phyloP scores from a whole-genome alignment of 2,329 filamentous ascomycete genomes.

The Exophiala sideris region DNA sequence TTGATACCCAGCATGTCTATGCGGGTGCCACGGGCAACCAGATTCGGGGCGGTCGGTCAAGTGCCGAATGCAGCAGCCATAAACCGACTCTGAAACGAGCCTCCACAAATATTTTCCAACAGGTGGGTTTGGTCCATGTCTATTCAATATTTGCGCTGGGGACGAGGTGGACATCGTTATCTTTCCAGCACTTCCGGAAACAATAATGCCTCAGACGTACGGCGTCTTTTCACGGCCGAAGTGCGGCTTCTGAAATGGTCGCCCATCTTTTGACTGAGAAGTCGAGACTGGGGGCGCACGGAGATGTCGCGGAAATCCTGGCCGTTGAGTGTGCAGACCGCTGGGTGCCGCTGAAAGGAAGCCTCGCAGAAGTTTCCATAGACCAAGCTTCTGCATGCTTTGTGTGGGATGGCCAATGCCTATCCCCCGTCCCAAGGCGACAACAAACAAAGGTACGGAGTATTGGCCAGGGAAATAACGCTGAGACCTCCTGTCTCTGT shows the following conservation, averaged over 20 bases:
- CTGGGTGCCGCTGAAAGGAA: background rate
- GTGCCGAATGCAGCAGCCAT: slow-evolving; percentile 6
- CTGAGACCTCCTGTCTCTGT: background rate
- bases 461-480: background rate
- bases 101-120: slow-evolving; percentile 2
- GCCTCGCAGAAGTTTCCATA: slow-evolving; percentile 11
- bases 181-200: no score
- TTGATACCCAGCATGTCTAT: no score
- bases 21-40: slow-evolving; percentile 5
- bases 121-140: background rate
- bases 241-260: no score
- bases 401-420: background rate
- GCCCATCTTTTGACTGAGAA: no score
- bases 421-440: background rate
- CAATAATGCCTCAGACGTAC: no score
- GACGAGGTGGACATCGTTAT: no score
- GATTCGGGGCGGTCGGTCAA: background rate
- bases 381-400: background rate
- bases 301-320: no score
- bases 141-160: background rate
- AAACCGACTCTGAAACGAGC: slow-evolving; percentile 2
- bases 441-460: slow-evolving; percentile 8
- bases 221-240: no score
- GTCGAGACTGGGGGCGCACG: no score
- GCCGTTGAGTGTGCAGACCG: no score